These are phyloP conservation scores for Amanita fuliginea DNA, from an alignment of 768 basidiomycete species.

Conservation along the genomic window DNA sequence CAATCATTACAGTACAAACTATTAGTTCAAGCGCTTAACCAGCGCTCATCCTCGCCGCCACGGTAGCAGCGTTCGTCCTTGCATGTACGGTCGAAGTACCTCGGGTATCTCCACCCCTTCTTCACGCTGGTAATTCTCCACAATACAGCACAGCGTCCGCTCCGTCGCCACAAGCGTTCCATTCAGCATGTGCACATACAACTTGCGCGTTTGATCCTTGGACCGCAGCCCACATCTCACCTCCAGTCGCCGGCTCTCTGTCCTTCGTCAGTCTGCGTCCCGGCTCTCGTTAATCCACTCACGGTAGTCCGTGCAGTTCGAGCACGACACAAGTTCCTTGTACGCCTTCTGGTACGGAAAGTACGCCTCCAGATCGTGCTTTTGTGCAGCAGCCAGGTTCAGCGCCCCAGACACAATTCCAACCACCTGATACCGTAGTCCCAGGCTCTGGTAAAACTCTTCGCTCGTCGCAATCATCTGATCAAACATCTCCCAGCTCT, in stretches of 20 bases:
- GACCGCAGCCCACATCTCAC: constrained; percentile 87
- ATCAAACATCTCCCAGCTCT: constrained; percentile 92
- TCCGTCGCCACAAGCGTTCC: constrained; percentile 96
- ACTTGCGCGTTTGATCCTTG: constrained; percentile 82
- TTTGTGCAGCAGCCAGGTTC: constrained; percentile 94
- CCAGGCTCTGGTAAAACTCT: constrained; percentile 93
- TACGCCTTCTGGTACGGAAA: constrained; percentile 96
- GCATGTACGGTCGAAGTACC: constrained; percentile 90
- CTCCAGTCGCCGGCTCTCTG: constrained; percentile 90
- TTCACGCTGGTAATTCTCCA: constrained; percentile 97
- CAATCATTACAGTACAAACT: too few species aligned
- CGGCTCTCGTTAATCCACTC: constrained; percentile 21
- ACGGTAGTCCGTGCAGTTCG: constrained; percentile 99
- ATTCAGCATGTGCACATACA: constrained; percentile 99
- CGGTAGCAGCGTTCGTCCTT: constrained; percentile 82
- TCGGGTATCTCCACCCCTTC: constrained; percentile 89
- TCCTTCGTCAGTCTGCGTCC: constrained; percentile 1
- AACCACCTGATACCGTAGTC: constrained; percentile 85
- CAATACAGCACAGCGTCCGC: constrained; percentile 91
- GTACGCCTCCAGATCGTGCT: constrained; percentile 98
- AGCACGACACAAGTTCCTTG: constrained; percentile 96
- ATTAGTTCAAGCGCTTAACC: too few species aligned
- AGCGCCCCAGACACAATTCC: constrained; percentile 94
- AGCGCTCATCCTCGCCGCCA: constrained; percentile 25
- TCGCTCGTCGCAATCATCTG: constrained; percentile 84